phyloP scores from a whole-genome alignment of 2,329 filamentous ascomycete genomes.

The Phyllosticta citriasiana region DNA sequence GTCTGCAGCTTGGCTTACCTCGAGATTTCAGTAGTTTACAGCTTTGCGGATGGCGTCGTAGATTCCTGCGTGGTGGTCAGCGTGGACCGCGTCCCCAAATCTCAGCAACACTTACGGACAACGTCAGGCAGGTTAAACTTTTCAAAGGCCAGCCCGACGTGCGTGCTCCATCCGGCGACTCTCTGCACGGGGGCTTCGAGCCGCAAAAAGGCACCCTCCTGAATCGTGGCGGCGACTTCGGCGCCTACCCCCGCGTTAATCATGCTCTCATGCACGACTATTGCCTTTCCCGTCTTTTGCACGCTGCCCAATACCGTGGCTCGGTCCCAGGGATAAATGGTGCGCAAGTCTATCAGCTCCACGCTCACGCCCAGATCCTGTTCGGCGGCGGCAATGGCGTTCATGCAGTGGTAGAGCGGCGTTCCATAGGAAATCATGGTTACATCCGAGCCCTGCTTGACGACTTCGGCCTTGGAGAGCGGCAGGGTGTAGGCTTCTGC shows the following conservation, averaged over 20 bases:
- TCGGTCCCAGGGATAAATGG: constrained; percentile 87
- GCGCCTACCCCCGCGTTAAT: constrained; percentile 82
- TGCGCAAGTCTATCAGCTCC: constrained; percentile 80
- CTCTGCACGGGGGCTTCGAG: constrained; percentile 78
- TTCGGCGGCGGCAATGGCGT: constrained; percentile 65
- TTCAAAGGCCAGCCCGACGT: constrained; percentile 70
- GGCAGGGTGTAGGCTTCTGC: constrained; percentile 72
- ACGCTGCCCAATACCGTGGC: constrained; percentile 72
- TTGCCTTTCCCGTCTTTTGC: constrained; percentile 71
- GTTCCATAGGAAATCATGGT: constrained; percentile 86
- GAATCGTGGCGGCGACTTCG: constrained; percentile 79
- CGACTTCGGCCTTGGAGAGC: constrained; percentile 71
- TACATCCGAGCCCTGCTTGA: constrained; percentile 70
- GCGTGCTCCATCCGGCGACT: constrained; percentile 83
- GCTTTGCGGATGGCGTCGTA: constrained; percentile 40
- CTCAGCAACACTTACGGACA: constrained; percentile 54
- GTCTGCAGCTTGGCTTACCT: not conserved
- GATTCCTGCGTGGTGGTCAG: constrained; percentile 22
- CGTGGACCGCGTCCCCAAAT: not conserved
- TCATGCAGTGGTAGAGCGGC: constrained; percentile 72
- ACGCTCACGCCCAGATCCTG: constrained; percentile 65
- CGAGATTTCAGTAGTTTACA: constrained; percentile 30
- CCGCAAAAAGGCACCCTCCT: constrained; percentile 74
- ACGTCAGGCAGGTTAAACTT: constrained; percentile 67
- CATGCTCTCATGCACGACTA: constrained; percentile 90